Evolutionary conservation across 768 basidiomycete genomes (phyloP).

Genomic region (Boletus bicolor): DNA sequence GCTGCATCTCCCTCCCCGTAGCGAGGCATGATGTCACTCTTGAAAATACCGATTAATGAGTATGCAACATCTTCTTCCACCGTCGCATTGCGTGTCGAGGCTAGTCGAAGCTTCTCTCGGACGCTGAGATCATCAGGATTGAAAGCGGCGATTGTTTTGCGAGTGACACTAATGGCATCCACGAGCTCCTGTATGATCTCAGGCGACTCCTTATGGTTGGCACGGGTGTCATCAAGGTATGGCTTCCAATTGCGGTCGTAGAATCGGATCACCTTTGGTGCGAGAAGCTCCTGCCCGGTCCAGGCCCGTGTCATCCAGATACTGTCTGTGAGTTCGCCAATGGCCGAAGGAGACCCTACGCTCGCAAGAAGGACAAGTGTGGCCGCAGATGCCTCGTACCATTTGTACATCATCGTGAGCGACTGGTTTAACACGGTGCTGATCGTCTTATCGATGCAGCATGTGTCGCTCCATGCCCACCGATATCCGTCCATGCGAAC

Average conservation of each 20-base stretch:
- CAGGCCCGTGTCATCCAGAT: conserved; percentile 12
- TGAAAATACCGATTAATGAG: conserved; percentile 10
- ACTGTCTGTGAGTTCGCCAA: not conserved
- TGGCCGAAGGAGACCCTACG: not conserved
- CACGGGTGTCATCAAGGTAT: not conserved
- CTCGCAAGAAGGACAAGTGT: not conserved
- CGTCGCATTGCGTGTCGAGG: conserved; percentile 9
- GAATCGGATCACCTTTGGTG: conserved; percentile 7
- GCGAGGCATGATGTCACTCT: conserved; percentile 1
- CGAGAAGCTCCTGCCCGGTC: conserved; percentile 16
- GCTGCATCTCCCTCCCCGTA: conserved; percentile 11
- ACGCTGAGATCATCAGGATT: conserved; percentile 3
- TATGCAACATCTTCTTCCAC: conserved; percentile 10
- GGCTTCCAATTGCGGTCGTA: conserved; percentile 7
- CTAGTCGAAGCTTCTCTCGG: conserved; percentile 10
- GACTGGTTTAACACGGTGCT: conserved; percentile 4
- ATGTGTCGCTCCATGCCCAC: conserved; percentile 15
- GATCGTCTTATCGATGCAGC: conserved; percentile 11
- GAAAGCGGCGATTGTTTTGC: not conserved
- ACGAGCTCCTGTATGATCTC: conserved; percentile 12
- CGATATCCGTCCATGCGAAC: conserved; percentile 3
- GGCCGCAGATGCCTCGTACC: no score
- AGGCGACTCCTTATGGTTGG: not conserved
- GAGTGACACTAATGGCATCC: conserved; percentile 1
- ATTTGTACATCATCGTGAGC: not conserved